Percentiles rank a stretch among this genome's conserved stretches.
Evolutionary conservation across 2,329 filamentous ascomycete genomes (phyloP).

Genomic region (Lasiodiplodia gonubiensis): DNA sequence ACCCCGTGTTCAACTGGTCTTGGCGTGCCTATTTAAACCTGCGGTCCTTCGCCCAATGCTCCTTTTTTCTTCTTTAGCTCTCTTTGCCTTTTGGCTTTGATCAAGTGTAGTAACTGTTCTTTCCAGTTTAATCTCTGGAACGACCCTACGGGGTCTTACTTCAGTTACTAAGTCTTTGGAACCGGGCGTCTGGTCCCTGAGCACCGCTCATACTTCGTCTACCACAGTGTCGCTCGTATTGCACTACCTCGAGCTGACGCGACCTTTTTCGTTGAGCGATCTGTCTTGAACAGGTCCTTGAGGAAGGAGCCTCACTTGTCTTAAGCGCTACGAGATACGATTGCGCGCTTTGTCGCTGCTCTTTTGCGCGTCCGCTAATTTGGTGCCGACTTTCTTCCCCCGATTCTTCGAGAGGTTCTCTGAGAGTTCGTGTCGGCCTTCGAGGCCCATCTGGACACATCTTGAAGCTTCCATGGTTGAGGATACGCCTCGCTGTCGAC

Average conservation of each 20-base stretch:
- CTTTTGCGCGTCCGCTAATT: background rate
- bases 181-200: background rate
- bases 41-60: background rate
- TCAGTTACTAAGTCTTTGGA: background rate
- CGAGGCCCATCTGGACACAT: background rate
- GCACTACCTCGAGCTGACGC: constrained; percentile 68
- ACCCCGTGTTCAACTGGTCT: background rate
- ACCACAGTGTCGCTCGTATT: no score
- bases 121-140: background rate
- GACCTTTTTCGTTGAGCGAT: constrained; percentile 48
- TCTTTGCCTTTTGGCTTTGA: constrained; percentile 16
- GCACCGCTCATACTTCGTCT: background rate
- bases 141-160: background rate
- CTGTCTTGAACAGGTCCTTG: constrained; percentile 30
- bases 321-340: background rate
- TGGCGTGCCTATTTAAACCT: background rate
- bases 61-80: background rate
- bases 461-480: no score
- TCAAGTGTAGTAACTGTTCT: constrained; percentile 22
- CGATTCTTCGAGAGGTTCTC: no score
- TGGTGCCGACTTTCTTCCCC: background rate
- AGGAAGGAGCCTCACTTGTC: constrained; percentile 28
- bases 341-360: background rate
- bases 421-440: no score
- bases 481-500: background rate